These are phyloP conservation scores for Antrodiella citrinella DNA, from an alignment of 768 basidiomycete species.

Conservation along the genomic window DNA sequence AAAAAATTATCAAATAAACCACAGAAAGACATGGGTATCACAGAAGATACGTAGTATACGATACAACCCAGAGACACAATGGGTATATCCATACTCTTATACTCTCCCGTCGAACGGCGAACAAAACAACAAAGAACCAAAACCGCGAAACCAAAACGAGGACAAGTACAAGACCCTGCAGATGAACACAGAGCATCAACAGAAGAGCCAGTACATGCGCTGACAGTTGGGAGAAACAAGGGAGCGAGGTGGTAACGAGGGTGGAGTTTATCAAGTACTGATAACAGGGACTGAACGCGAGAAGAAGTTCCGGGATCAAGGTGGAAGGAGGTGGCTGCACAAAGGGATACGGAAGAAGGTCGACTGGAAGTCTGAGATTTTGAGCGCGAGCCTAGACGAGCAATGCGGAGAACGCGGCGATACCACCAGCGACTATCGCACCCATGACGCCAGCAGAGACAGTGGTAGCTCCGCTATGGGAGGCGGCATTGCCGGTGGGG, in stretches of 20 bases:
- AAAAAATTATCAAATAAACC: background rate
- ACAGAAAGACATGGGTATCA: background rate
- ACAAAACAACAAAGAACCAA: no score
- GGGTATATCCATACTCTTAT: background rate
- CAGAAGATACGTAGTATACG: background rate
- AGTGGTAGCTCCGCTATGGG: conserved; percentile 4
- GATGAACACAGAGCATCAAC: background rate
- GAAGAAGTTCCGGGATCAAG: background rate
- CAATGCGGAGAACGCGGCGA: conserved; percentile 16
- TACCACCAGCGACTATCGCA: conserved; percentile 15
- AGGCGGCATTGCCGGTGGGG: background rate
- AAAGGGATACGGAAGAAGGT: background rate
- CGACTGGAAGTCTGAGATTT: background rate
- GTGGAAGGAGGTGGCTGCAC: background rate
- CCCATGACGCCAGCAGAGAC: conserved; percentile 12
- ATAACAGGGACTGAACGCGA: background rate
- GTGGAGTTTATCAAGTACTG: background rate
- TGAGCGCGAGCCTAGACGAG: conserved; percentile 11
- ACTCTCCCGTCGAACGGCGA: no score
- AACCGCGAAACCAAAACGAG: background rate
- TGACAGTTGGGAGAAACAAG: background rate
- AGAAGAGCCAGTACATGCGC: background rate
- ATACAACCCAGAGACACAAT: background rate
- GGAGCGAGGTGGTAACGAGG: background rate
- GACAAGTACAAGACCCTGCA: background rate